phyloP scores from a whole-genome alignment of 192 early-diverging fungal genomes.

The Obelidium mucronatum region DNA sequence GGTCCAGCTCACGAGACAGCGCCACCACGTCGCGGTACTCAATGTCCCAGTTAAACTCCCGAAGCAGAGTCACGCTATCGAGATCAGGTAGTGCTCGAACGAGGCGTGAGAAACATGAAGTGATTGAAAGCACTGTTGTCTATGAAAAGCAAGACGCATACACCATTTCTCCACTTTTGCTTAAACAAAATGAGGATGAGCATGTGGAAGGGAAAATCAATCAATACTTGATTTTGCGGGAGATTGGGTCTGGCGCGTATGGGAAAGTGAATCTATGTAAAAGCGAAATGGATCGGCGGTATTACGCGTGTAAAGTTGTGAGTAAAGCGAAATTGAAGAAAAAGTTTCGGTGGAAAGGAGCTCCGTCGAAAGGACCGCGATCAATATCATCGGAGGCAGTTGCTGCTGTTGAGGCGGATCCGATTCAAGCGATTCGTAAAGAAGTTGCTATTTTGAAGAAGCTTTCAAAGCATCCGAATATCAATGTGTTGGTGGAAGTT shows the following conservation, averaged over 20 bases:
- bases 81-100: neutral
- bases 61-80: neutral
- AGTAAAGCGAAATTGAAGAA: constrained; percentile 61
- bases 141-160: constrained; percentile 31
- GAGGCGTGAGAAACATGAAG: constrained; percentile 6
- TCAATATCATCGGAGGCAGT: neutral
- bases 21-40: neutral
- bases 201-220: constrained; percentile 61
- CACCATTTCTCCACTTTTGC: neutral
- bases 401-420: constrained; percentile 15
- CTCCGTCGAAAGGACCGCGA: neutral
- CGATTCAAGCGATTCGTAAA: constrained; percentile 44
- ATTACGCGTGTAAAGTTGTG: constrained; percentile 69
- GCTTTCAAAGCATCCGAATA: constrained; percentile 65
- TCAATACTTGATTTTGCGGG: constrained; percentile 62
- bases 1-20: neutral
- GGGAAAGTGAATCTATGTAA: constrained; percentile 57
- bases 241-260: constrained; percentile 63
- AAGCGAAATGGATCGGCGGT: constrained; percentile 46
- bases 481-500: constrained; percentile 65
- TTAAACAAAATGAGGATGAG: constrained; percentile 26
- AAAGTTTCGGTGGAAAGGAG: constrained; percentile 55
- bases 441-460: constrained; percentile 71
- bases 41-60: neutral
- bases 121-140: constrained; percentile 30